These are phyloP conservation scores for peach (Prunus persica) DNA, from an alignment of 306 rosid genomes.

Conservation along the genomic window Prunus_persica_NCBIv2 NC_034009.1:41069001-41069500, in stretches of 20 bases:
- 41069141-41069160: too few species aligned
- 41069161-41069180: not conserved
- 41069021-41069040: not conserved
- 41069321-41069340: not conserved
- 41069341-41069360: not conserved
- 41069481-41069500: slow-evolving; percentile 30
- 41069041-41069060: too few species aligned
- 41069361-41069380: not conserved
- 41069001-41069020: not conserved
- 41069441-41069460: slow-evolving; percentile 27
- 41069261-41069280: not conserved
- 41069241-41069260: too few species aligned
- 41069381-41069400: slow-evolving; percentile 29
- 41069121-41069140: too few species aligned
- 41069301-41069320: slow-evolving; percentile 1
- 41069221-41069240: not conserved
- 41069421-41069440: slow-evolving; percentile 20
- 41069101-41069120: too few species aligned
- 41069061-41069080: too few species aligned
- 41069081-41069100: too few species aligned
- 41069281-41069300: slow-evolving; percentile 26
- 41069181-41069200: not conserved
- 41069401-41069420: slow-evolving; percentile 22
- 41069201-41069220: slow-evolving; percentile 14
- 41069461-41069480: slow-evolving; percentile 19